Conservation (phyloP, 1,284 basidiomycete genomes). For the Marasmius fiardii region DNA sequence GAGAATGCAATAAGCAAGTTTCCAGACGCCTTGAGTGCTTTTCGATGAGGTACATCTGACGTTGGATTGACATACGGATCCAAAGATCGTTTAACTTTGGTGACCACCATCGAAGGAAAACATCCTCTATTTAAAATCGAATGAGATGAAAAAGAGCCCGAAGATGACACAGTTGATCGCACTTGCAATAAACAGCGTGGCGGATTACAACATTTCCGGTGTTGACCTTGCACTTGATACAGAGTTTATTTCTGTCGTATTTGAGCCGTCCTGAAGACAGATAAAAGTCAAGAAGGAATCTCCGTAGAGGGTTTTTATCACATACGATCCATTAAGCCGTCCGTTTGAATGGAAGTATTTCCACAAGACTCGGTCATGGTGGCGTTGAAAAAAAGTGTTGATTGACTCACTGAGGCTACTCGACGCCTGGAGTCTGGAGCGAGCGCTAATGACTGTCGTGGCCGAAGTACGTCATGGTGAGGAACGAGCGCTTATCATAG, state of each 20-base stretch:
- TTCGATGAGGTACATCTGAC: slow-evolving; percentile 45
- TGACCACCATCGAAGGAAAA: slow-evolving; percentile 57
- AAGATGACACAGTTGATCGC: slow-evolving; percentile 22
- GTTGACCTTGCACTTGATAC: slow-evolving; percentile 68
- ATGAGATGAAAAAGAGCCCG: neutral
- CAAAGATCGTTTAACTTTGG: slow-evolving; percentile 63
- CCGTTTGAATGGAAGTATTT: slow-evolving; percentile 52
- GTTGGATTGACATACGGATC: slow-evolving; percentile 61
- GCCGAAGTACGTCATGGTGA: no score
- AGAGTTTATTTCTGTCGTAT: slow-evolving; percentile 61
- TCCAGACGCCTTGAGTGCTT: slow-evolving; percentile 60
- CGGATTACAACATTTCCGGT: slow-evolving; percentile 68
- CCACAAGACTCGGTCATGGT: slow-evolving; percentile 43
- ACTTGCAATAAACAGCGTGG: slow-evolving; percentile 84
- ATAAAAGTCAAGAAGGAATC: neutral
- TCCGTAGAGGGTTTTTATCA: slow-evolving; percentile 3
- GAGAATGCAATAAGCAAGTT: slow-evolving; percentile 67
- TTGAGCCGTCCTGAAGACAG: slow-evolving; percentile 49
- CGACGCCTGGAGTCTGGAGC: no score
- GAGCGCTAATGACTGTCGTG: no score
- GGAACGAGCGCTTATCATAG: no score
- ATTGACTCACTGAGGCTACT: no score
- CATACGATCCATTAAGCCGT: slow-evolving; percentile 65
- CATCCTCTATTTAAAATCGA: slow-evolving; percentile 47
- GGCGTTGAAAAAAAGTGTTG: neutral